Conservation (phyloP, 805 yeast genomes). For the Maudiozyma bulderi region DNA sequence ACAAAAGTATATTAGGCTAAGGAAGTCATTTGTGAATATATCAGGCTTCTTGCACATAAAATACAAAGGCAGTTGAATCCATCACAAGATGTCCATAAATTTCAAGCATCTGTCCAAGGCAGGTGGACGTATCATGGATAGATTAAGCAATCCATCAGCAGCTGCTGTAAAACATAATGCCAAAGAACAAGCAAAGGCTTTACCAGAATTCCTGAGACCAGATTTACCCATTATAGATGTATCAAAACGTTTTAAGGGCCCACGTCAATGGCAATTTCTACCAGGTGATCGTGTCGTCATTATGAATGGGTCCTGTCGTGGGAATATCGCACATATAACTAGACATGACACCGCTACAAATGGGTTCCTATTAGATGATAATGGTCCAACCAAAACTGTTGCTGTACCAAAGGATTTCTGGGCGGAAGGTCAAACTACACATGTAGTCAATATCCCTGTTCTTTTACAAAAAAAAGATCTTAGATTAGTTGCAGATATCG, state of each 20-base stretch:
- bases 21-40: too few relatives aligned
- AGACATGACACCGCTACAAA: slow-evolving; percentile 53
- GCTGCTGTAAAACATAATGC: slow-evolving; percentile 23
- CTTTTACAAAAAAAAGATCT: slow-evolving; percentile 51
- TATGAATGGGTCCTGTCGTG: slow-evolving; percentile 58
- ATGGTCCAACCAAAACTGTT: slow-evolving; percentile 52
- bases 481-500: slow-evolving; percentile 69
- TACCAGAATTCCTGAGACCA: slow-evolving; percentile 32
- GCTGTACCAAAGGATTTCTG: slow-evolving; percentile 67
- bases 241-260: slow-evolving; percentile 31
- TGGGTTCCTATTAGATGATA: slow-evolving; percentile 53
- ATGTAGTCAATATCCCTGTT: slow-evolving; percentile 60
- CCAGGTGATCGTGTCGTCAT: slow-evolving; percentile 75
- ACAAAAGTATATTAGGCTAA: too few relatives aligned
- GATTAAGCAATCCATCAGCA: slow-evolving; percentile 24
- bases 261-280: slow-evolving; percentile 49
- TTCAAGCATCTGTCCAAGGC: slow-evolving; percentile 30
- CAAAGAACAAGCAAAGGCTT: slow-evolving; percentile 24
- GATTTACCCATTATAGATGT: slow-evolving; percentile 26
- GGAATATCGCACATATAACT: slow-evolving; percentile 61
- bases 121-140: slow-evolving; percentile 30
- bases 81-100: slow-evolving; percentile 4
- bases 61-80: too few relatives aligned
- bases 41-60: too few relatives aligned
- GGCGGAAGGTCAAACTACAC: slow-evolving; percentile 62